Percentiles rank a stretch among this genome's conserved stretches.
phyloP scores from a whole-genome alignment of 805 yeast species.

The Pichia sporocuriosa region DNA sequence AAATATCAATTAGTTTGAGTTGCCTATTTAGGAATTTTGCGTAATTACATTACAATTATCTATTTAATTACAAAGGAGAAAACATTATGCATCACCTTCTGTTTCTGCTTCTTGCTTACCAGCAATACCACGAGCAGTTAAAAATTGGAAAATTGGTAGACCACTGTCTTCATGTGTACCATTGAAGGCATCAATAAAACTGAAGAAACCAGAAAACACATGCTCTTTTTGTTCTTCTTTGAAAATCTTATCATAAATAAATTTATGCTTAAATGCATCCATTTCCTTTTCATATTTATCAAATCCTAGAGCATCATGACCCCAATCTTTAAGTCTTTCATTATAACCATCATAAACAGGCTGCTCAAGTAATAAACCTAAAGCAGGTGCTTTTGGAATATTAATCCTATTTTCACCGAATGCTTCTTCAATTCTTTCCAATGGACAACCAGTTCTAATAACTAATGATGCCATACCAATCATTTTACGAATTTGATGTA shows the following conservation, averaged over 20 bases:
- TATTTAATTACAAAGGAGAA: background rate
- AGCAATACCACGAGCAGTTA: conserved; percentile 39
- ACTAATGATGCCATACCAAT: conserved; percentile 88
- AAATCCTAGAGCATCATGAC: conserved; percentile 71
- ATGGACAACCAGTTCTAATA: conserved; percentile 81
- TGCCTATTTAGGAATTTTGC: too few species aligned
- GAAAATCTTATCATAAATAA: conserved; percentile 87
- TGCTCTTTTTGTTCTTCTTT: conserved; percentile 84
- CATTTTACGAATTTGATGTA: conserved; percentile 97
- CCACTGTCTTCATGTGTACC: conserved; percentile 43
- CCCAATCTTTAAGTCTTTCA: conserved; percentile 59
- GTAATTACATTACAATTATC: too few species aligned
- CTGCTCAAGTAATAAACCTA: conserved; percentile 82
- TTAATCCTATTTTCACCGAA: conserved; percentile 70
- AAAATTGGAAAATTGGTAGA: conserved; percentile 54
- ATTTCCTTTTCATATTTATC: conserved; percentile 59
- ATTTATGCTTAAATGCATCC: conserved; percentile 79
- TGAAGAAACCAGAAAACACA: conserved; percentile 84
- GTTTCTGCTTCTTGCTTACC: conserved; percentile 1
- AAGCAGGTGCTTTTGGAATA: conserved; percentile 96
- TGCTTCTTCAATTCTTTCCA: conserved; percentile 67
- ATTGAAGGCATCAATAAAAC: conserved; percentile 77
- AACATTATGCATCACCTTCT: conserved; percentile 1
- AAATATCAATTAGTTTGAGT: too few species aligned
- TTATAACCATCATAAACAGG: conserved; percentile 91